Base-by-base conservation (phyloP, 2,329 filamentous ascomycete species). In the Cadophora luteo-olivacea region DNA sequence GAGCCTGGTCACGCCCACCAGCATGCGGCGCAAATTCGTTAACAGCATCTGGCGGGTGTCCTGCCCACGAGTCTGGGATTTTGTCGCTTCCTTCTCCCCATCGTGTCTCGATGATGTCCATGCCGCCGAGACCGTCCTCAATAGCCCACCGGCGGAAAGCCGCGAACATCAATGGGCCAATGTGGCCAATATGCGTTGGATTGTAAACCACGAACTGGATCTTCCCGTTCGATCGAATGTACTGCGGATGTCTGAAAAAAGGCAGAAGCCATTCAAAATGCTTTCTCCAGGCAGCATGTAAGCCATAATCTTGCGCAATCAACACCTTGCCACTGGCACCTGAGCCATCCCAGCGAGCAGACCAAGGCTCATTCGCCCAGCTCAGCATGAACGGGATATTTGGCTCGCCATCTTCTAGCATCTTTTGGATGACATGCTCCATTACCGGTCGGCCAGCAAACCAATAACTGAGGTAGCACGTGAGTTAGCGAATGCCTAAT, bases 311-410 rank as follows among this genome's bases (percentile, higher is more conserved):
- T 32, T 69, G 67, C 6, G 58, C 64, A 19, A 69, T 69, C 25
- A 66, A 49, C 22, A 66, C 64, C 7, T 60, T 41, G 5, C 64
- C 61, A 9, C 25, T 52, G 3, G 36, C 33, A 6, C 58, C 63
- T 9, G 33, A 38, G 38, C 68, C 68, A 38, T 69, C 68, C 68
- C 68, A 69, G 24, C 64, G 62, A 14, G 65, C 61, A 11, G 61
- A 66, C 68, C 68, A 70, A 5, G 68, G 68, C 32, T 70, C 68
- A 29, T 70, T 70, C 32, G 68, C 68, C 68, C 68, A 70, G 25
- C 55, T 68, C 7, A 70, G 57, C 68, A 70, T 70, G n/a, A 70
- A 70, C 0, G 62, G 62, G 6, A 64, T 66, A 29, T 70, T 64
- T 1, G 68, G 68, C 33, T 70, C 68, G 38, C 68, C 68, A 57